Evolutionary conservation across 2,329 filamentous ascomycete genomes (phyloP).

Genomic region (Aspergillus clavatus): DNA sequence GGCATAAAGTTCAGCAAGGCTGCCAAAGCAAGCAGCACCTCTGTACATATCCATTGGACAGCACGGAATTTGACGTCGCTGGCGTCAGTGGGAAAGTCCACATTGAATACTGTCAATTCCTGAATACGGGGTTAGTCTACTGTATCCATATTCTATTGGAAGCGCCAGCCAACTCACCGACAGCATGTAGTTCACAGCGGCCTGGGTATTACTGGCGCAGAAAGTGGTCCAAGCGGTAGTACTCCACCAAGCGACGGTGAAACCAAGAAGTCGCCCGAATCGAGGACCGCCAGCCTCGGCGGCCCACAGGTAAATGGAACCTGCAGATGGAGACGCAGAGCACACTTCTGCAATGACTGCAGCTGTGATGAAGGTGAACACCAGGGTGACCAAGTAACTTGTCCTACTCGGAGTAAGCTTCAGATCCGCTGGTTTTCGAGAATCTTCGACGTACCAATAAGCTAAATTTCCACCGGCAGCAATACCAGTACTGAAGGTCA

Average conservation of each 20-base stretch:
- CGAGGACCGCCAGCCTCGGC: conserved; percentile 54
- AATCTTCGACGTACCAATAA: conserved; percentile 46
- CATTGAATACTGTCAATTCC: conserved; percentile 55
- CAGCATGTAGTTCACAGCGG: conserved; percentile 51
- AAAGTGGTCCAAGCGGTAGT: conserved; percentile 60
- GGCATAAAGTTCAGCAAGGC: conserved; percentile 49
- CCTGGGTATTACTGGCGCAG: conserved; percentile 52
- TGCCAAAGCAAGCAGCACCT: conserved; percentile 48
- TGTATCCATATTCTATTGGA: not conserved
- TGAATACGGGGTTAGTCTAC: conserved; percentile 20
- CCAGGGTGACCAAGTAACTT: conserved; percentile 55
- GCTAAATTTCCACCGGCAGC: conserved; percentile 57
- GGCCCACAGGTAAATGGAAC: conserved; percentile 60
- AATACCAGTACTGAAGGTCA: conserved; percentile 60
- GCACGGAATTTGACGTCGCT: conserved; percentile 54
- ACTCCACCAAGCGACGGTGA: conserved; percentile 62
- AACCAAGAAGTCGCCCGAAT: conserved; percentile 54
- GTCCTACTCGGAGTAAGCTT: conserved; percentile 41
- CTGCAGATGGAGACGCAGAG: conserved; percentile 55
- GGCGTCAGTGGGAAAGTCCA: conserved; percentile 52
- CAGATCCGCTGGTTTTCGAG: not conserved
- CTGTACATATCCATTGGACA: conserved; percentile 57
- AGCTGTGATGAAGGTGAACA: conserved; percentile 59
- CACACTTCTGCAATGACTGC: conserved; percentile 58
- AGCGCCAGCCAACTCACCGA: conserved; percentile 33